A percentile compares a stretch with the other conserved stretches of the same genome.
Evolutionary conservation across 2,329 filamentous ascomycete species (phyloP).

Genomic region (Colletotrichum viniferum): DNA sequence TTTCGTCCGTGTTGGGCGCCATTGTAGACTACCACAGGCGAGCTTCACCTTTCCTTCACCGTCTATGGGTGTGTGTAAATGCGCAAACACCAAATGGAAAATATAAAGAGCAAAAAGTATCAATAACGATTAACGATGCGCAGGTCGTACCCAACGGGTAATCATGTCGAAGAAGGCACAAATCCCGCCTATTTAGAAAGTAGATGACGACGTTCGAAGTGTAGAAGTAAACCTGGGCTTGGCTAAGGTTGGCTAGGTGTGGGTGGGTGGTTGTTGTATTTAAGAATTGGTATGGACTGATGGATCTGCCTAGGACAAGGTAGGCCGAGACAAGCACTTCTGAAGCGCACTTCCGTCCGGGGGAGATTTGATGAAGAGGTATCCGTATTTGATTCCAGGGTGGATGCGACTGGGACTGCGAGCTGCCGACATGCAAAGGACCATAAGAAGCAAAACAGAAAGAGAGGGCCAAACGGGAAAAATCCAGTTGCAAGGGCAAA

Average conservation of each 20-base stretch:
- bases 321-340: not conserved
- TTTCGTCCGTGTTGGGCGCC: not conserved
- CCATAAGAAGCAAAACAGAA: not conserved
- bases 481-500: not conserved
- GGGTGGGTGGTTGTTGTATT: slow-evolving; percentile 3
- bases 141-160: not conserved
- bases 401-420: not conserved
- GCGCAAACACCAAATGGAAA: not conserved
- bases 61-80: not conserved
- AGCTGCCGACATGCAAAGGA: not conserved
- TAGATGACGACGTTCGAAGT: not conserved
- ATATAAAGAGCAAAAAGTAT: not conserved
- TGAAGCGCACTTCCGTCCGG: not conserved
- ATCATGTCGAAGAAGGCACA: not conserved
- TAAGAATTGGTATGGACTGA: not conserved
- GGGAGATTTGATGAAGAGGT: not conserved
- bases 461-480: not conserved
- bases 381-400: not conserved
- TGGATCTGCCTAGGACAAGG: not conserved
- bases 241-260: not conserved
- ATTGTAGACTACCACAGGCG: not conserved
- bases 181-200: not conserved
- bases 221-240: not conserved
- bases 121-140: not conserved
- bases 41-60: not conserved